Percentiles rank a stretch among this genome's conserved stretches.
These are phyloP conservation scores for Sporisorium sorghi DNA, from an alignment of 1,284 basidiomycete genomes.

Conservation along the genomic window DNA sequence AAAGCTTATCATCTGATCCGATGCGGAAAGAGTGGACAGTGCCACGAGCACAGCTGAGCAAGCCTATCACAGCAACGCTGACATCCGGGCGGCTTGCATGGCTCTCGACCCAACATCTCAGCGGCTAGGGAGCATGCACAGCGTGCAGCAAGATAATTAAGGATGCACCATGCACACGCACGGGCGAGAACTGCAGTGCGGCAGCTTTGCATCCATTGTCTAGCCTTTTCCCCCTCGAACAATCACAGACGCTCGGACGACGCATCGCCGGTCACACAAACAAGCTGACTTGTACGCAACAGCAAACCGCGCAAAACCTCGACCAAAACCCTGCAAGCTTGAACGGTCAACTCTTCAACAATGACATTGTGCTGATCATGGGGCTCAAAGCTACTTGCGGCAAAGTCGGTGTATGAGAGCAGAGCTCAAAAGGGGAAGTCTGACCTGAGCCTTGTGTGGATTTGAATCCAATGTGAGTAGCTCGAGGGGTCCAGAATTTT, in stretches of 20 bases:
- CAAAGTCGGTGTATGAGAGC: too few relatives aligned
- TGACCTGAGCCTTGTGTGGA: too few relatives aligned
- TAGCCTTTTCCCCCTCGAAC: not conserved
- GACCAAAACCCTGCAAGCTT: not conserved
- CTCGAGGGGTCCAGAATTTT: not conserved
- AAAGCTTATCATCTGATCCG: not conserved
- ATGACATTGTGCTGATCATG: not conserved
- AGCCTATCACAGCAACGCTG: too few relatives aligned
- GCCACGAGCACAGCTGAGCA: not conserved
- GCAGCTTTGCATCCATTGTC: not conserved
- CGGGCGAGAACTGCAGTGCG: not conserved
- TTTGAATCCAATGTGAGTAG: not conserved
- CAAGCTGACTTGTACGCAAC: not conserved
- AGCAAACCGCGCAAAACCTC: not conserved
- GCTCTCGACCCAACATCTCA: not conserved
- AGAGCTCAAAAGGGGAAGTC: too few relatives aligned
- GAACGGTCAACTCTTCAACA: not conserved
- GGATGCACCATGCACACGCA: not conserved
- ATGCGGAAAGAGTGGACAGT: not conserved
- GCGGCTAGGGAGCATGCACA: not conserved
- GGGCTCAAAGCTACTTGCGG: too few relatives aligned
- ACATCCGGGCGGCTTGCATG: not conserved
- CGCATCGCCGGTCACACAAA: not conserved
- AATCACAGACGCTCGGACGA: not conserved
- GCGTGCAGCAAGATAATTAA: slow-evolving; percentile 1